A percentile compares a stretch with the other conserved stretches of the same genome.
Evolutionary conservation across 257 asterid genomes (phyloP).

Genomic region (Solanum virginianum): DNA sequence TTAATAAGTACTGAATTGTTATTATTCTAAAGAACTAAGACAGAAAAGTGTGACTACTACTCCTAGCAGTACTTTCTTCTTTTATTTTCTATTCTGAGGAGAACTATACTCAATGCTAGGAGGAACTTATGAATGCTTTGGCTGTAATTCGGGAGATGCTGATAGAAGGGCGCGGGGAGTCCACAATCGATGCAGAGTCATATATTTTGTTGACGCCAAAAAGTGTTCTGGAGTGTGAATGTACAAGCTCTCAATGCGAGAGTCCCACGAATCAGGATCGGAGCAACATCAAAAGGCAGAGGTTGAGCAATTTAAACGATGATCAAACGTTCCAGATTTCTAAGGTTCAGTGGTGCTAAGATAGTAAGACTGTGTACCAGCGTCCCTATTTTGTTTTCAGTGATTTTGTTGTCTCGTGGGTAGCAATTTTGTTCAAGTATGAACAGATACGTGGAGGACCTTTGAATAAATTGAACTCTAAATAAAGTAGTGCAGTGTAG

Average conservation of each 20-base stretch:
- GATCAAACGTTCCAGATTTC: conserved; percentile 12
- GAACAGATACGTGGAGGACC: not conserved
- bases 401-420: not conserved
- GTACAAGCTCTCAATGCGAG: conserved; percentile 17
- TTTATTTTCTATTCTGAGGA: not conserved
- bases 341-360: conserved; percentile 16
- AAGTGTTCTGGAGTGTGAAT: conserved; percentile 14
- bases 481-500: not conserved
- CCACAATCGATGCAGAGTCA: not conserved
- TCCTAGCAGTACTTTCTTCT: not conserved
- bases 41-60: not conserved
- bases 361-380: not conserved
- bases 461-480: not conserved
- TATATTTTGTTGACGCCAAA: conserved; percentile 19
- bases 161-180: not conserved
- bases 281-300: conserved; percentile 20
- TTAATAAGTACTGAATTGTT: not conserved
- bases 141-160: conserved; percentile 17
- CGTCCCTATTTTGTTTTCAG: not conserved
- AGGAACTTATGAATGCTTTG: conserved; percentile 24
- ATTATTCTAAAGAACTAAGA: not conserved
- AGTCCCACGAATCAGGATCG: not conserved
- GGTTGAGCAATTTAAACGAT: conserved; percentile 13
- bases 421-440: not conserved
- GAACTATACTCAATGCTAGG: conserved; percentile 9